Evolutionary conservation across 169 alveolate species (phyloP).

Genomic region (Cryptosporidium felis): DNA sequence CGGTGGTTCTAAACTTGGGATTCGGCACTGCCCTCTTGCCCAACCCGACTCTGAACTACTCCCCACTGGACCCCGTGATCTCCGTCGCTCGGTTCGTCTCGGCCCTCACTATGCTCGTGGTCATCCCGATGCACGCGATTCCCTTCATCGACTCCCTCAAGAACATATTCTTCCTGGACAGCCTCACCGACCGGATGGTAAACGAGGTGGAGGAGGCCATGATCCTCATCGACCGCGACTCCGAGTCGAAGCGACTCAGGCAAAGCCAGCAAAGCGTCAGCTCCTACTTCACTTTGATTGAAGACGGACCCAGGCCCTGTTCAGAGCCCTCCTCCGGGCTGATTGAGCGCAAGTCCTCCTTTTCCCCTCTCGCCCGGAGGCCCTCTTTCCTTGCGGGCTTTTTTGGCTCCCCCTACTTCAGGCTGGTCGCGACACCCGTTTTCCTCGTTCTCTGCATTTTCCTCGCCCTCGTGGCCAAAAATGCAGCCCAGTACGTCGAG

Average conservation of each 20-base stretch:
- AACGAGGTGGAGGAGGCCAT: constrained; percentile 56
- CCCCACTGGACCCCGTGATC: constrained; percentile 47
- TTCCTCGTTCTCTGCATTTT: constrained; percentile 31
- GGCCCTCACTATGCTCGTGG: constrained; percentile 56
- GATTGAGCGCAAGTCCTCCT: too few species aligned
- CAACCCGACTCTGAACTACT: constrained; percentile 60
- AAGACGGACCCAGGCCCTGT: background rate
- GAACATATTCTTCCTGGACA: constrained; percentile 26
- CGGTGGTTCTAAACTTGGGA: constrained; percentile 3
- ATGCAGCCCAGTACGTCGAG: constrained; percentile 66
- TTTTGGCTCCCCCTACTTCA: constrained; percentile 14
- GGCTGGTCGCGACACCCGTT: background rate
- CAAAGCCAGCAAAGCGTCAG: constrained; percentile 61
- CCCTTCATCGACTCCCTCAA: constrained; percentile 40
- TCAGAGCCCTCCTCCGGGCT: too few species aligned
- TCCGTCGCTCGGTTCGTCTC: constrained; percentile 49
- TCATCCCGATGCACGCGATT: constrained; percentile 59
- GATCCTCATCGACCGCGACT: background rate
- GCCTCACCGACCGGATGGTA: constrained; percentile 10
- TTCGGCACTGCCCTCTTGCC: constrained; percentile 57
- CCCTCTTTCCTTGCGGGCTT: too few species aligned
- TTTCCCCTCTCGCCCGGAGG: too few species aligned
- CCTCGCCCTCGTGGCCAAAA: constrained; percentile 44
- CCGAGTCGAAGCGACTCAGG: background rate
- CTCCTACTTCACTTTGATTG: constrained; percentile 51